These are phyloP conservation scores for Castanospermum australe DNA, from an alignment of 306 rosid genomes.

Conservation along the genomic window DNA sequence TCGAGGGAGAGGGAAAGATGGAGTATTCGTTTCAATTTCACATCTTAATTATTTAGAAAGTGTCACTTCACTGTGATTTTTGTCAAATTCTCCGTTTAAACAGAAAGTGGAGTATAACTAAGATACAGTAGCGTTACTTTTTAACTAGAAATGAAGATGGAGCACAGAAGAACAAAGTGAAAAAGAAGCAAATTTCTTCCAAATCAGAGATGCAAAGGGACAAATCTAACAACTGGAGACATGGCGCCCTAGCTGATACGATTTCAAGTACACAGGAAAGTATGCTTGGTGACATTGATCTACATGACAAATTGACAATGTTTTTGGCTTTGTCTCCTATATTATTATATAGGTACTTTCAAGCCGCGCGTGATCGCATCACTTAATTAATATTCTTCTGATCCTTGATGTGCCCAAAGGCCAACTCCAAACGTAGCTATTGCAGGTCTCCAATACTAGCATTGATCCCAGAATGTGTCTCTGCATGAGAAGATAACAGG, in stretches of 20 bases:
- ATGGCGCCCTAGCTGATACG: background rate
- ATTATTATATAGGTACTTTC: constrained; percentile 13
- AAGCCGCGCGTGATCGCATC: constrained; percentile 19
- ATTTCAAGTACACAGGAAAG: constrained; percentile 35
- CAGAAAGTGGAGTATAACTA: background rate
- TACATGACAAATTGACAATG: constrained; percentile 25
- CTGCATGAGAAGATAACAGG: background rate
- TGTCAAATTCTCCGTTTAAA: background rate
- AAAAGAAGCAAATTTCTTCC: background rate
- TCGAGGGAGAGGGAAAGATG: no score
- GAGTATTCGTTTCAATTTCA: no score
- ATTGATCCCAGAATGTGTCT: constrained; percentile 15
- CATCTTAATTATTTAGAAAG: background rate
- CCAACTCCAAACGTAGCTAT: constrained; percentile 2
- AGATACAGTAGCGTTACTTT: background rate
- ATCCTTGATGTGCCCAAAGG: constrained; percentile 19
- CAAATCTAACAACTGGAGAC: constrained; percentile 23
- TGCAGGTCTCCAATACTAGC: background rate
- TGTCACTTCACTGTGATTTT: background rate
- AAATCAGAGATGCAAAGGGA: constrained; percentile 13
- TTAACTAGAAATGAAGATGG: background rate
- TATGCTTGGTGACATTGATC: constrained; percentile 26
- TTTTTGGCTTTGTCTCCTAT: constrained; percentile 28
- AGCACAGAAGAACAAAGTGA: background rate
- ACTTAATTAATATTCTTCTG: constrained; percentile 16